phyloP scores from a whole-genome alignment of 768 basidiomycete species.

The Serendipita sp. region DNA sequence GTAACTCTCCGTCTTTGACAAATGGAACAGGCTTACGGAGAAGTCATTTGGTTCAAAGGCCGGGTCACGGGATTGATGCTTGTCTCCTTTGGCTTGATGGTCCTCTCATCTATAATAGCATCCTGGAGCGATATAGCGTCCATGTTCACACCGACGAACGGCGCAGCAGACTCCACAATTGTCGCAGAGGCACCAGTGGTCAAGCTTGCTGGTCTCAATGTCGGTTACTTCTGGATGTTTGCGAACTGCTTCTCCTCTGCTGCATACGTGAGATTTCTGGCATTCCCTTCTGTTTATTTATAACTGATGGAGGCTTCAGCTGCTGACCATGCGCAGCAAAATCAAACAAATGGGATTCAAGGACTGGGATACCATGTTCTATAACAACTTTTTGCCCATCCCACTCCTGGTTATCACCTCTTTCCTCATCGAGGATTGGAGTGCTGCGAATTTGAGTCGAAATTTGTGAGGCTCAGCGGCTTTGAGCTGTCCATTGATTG shows the following conservation, averaged over 20 bases:
- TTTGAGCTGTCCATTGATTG: neutral
- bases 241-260: slow-evolving; percentile 83
- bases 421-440: slow-evolving; percentile 80
- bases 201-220: slow-evolving; percentile 40
- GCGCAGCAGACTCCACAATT: slow-evolving; percentile 16
- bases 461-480: slow-evolving; percentile 68
- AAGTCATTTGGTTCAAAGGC: slow-evolving; percentile 93
- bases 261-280: slow-evolving; percentile 50
- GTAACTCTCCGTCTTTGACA: neutral
- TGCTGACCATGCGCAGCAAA: slow-evolving; percentile 87
- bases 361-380: slow-evolving; percentile 99
- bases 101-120: slow-evolving; percentile 85
- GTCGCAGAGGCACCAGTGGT: slow-evolving; percentile 26
- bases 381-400: slow-evolving; percentile 92
- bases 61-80: slow-evolving; percentile 76
- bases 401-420: slow-evolving; percentile 78
- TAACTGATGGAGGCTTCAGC: slow-evolving; percentile 30
- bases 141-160: slow-evolving; percentile 20
- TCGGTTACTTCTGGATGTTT: slow-evolving; percentile 95
- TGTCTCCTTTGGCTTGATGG: slow-evolving; percentile 86
- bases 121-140: slow-evolving; percentile 79
- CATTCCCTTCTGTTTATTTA: neutral
- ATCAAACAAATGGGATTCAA: slow-evolving; percentile 93
- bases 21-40: slow-evolving; percentile 70
- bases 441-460: slow-evolving; percentile 47